These are phyloP conservation scores for Suzukiozyma palmioleophila DNA, from an alignment of 1,139 yeast species.

Conservation along the genomic window DNA sequence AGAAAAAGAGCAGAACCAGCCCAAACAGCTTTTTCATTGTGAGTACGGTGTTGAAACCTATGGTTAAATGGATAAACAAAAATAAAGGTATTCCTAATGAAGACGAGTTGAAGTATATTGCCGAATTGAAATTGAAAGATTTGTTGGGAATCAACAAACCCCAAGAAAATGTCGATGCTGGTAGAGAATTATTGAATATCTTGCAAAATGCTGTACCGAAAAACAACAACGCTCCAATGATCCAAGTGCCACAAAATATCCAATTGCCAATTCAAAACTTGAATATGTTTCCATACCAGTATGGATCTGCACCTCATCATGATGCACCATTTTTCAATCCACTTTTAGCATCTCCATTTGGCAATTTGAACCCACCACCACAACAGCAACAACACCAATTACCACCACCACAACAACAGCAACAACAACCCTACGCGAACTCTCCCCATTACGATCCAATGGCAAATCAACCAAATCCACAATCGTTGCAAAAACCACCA, in stretches of 20 bases:
- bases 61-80: constrained; percentile 52
- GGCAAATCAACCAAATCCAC: constrained; percentile 37
- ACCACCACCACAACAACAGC: constrained; percentile 4
- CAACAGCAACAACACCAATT: too few relatives aligned
- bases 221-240: constrained; percentile 5
- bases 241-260: constrained; percentile 8
- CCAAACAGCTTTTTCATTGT: constrained; percentile 53
- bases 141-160: constrained; percentile 49
- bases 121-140: constrained; percentile 60
- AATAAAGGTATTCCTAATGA: constrained; percentile 49
- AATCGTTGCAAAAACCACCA: constrained; percentile 38
- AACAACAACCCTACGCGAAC: constrained; percentile 2
- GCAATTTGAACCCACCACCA: constrained; percentile 3
- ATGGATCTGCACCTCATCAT: neutral
- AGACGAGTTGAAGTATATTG: constrained; percentile 49
- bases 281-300: constrained; percentile 2
- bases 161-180: constrained; percentile 50
- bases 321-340: neutral
- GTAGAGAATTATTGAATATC: constrained; percentile 67
- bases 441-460: constrained; percentile 2
- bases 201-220: constrained; percentile 44
- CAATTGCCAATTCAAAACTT: constrained; percentile 3
- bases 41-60: constrained; percentile 57
- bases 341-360: constrained; percentile 3
- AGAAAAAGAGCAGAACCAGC: constrained; percentile 35